Evolutionary conservation across 805 yeast species (phyloP).

Genomic region (Starmerella davenportii): DNA sequence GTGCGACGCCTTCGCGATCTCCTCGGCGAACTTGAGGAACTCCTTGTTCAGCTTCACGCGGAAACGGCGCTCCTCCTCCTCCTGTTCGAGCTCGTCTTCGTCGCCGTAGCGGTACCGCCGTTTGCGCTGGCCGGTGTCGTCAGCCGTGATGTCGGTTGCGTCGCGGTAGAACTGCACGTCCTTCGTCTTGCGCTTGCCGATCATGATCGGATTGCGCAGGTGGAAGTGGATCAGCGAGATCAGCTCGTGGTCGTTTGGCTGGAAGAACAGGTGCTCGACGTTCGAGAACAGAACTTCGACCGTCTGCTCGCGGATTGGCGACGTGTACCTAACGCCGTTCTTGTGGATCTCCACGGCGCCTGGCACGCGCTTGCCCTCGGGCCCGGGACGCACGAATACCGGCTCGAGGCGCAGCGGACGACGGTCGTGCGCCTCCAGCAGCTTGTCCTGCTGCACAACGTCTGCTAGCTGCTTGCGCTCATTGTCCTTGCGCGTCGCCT

Average conservation of each 20-base stretch:
- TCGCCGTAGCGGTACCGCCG: constrained; percentile 82
- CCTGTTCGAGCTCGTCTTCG: constrained; percentile 95
- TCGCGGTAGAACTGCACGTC: constrained; percentile 94
- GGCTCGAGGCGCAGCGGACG: constrained; percentile 76
- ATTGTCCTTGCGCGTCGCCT: constrained; percentile 72
- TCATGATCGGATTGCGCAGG: constrained; percentile 78
- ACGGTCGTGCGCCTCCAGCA: constrained; percentile 64
- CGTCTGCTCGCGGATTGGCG: constrained; percentile 66
- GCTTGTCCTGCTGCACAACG: constrained; percentile 78
- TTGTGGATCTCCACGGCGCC: constrained; percentile 84
- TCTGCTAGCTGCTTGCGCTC: constrained; percentile 86
- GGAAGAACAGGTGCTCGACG: constrained; percentile 85
- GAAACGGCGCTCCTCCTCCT: constrained; percentile 91
- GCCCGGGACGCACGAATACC: constrained; percentile 84
- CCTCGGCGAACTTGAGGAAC: constrained; percentile 74
- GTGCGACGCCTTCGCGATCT: constrained; percentile 71
- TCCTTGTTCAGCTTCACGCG: constrained; percentile 82
- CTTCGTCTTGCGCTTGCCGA: constrained; percentile 87
- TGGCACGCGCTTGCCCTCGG: constrained; percentile 90
- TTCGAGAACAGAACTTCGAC: constrained; percentile 79
- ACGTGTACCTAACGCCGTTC: constrained; percentile 87
- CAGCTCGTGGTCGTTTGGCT: constrained; percentile 88
- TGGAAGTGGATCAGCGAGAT: constrained; percentile 85
- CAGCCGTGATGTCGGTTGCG: constrained; percentile 88
- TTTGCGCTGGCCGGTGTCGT: constrained; percentile 89